phyloP scores from a whole-genome alignment of 2,329 filamentous ascomycete species.

The Diaporthe vexans region DNA sequence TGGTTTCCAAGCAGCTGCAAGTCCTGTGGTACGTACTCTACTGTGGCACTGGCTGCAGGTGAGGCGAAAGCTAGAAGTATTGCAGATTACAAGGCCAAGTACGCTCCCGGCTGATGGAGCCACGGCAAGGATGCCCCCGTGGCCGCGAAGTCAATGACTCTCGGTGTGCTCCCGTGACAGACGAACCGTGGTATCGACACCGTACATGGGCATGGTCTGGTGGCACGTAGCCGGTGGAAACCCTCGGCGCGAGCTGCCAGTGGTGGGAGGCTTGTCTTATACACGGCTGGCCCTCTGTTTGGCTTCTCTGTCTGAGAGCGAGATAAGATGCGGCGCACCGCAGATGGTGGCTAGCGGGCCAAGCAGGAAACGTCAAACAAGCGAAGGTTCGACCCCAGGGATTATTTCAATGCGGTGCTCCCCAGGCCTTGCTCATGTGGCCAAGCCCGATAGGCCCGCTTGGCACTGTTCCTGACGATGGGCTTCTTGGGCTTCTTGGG shows the following conservation, averaged over 20 bases:
- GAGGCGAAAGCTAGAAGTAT: conserved; percentile 18
- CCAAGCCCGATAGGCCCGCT: conserved; percentile 32
- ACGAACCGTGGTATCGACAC: not conserved
- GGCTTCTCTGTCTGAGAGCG: not conserved
- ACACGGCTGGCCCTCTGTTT: not conserved
- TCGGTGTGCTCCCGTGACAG: conserved; percentile 28
- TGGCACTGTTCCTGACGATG: conserved; percentile 31
- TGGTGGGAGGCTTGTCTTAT: not conserved
- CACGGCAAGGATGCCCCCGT: conserved; percentile 18
- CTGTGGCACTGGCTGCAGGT: conserved; percentile 11
- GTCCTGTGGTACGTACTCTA: not conserved
- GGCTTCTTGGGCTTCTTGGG: not conserved
- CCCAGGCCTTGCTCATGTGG: conserved; percentile 11
- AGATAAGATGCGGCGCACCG: not conserved
- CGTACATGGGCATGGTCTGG: not conserved
- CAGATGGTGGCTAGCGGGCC: conserved; percentile 8
- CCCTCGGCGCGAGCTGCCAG: not conserved
- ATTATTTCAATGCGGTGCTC: conserved; percentile 22
- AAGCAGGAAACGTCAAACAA: conserved; percentile 27
- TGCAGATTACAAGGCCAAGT: not conserved
- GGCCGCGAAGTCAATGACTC: conserved; percentile 8
- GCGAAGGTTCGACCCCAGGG: conserved; percentile 7
- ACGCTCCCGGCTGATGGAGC: not conserved
- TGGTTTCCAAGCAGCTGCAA: not conserved
- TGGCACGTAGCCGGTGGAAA: not conserved